A percentile compares a stretch with the other conserved stretches of the same genome.
Conservation (phyloP, 768 basidiomycete genomes). For the Suillus bovinus region DNA sequence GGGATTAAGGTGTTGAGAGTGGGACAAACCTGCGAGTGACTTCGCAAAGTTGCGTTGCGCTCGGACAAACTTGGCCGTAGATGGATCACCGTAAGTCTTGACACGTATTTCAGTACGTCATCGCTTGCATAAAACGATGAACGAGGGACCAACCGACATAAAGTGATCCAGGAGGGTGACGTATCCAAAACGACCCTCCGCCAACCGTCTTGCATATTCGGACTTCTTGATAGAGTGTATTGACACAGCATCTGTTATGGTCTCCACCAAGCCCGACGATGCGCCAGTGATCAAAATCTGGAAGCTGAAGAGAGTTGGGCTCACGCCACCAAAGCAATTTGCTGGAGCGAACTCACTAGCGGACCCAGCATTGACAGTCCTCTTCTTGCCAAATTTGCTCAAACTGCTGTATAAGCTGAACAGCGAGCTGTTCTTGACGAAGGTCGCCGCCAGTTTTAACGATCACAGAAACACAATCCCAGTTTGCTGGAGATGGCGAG, state of each 20-base stretch:
- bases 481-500: constrained; percentile 48
- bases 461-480: constrained; percentile 95
- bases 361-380: constrained; percentile 88
- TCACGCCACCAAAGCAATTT: background rate
- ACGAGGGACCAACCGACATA: constrained; percentile 52
- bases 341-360: constrained; percentile 60
- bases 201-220: constrained; percentile 88
- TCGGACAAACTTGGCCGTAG: constrained; percentile 82
- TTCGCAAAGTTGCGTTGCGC: constrained; percentile 95
- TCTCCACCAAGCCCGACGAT: constrained; percentile 92
- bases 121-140: no score
- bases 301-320: constrained; percentile 58
- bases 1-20: constrained; percentile 1
- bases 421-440: constrained; percentile 96
- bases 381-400: constrained; percentile 95
- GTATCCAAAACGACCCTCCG: constrained; percentile 78
- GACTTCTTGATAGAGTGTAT: constrained; percentile 99
- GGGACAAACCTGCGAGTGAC: constrained; percentile 71
- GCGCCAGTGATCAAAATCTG: constrained; percentile 94
- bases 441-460: constrained; percentile 98
- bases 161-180: constrained; percentile 94
- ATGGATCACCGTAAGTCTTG: constrained; percentile 88
- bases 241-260: constrained; percentile 96
- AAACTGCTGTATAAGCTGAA: constrained; percentile 92
- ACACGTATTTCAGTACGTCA: background rate